Base-by-base conservation (phyloP, 108 stramenopile species). In the Nitzschia inconspicua region DNA sequence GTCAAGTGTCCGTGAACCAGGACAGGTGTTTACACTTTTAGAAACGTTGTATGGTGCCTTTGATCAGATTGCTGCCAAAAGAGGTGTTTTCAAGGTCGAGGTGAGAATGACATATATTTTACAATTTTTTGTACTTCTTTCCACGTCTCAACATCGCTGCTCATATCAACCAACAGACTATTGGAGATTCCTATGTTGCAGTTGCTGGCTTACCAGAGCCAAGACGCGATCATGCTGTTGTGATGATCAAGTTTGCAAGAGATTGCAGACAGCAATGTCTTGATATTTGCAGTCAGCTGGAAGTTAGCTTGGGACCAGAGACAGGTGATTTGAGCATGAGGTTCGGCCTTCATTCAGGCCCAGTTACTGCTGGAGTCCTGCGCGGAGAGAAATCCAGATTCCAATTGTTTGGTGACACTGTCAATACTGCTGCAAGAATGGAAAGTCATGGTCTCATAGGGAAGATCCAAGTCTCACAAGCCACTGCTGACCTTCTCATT, bases 161-260 rank as follows among this genome's bases (percentile, higher is more conserved):
- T n/a, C n/a, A n/a, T n/a, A n/a, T n/a, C n/a, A n/a, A n/a, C n/a
- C n/a, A n/a, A n/a, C n/a, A n/a, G 28, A 77, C 75, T 7, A 65
- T 81, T 2, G 80, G 80, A 2, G 80, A 81, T 48, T 81, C 73
- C 39, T 81, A 81, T 31, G 40, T 81, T 28, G 80, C 80, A 2
- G 59, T 51, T 40, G 44, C 69, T 10, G 66, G 66, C 8, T 1
- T 66, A 23, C 66, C 66, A 22, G 29, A 47, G 34, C 37, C 37
- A 3, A 49, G 30, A 31, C 47, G 65, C 3, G 73, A 81, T 46
- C 80, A 81, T 66, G 73, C 73, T 1, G 39, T 66, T 16, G 47
- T 70, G 14, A 37, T 81, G 44, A 41, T 60, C 2, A 4, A 65
- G 24, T 81, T 73, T 67, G 73, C 80, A 7, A 30, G 41, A 25